Base-by-base conservation (phyloP, 257 asterid species). In the Petunia secreta region DNA sequence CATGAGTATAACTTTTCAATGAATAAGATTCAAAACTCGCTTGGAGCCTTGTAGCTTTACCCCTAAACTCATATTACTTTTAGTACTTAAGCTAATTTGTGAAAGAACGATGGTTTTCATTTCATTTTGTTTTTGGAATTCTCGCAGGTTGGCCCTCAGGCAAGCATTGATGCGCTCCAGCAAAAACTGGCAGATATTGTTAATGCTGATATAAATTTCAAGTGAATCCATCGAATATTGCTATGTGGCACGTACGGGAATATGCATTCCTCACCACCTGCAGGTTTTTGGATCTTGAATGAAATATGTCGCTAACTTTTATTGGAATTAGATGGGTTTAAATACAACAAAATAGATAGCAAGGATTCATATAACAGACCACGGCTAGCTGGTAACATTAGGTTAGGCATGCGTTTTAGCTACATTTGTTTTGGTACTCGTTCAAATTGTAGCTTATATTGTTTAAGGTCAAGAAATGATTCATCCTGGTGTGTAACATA, bases 91-190 rank as follows among this genome's bases (percentile, higher is more conserved):
- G 39, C 15, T 46, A 15, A 4, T 6, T 4, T 73, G 1, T n/a
- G 55, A 64, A 2, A 14, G 57, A 53, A 68, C 64, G 16, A 37
- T 50, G 5, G 8, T 43, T 4, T 14, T 11, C 11, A 15, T 54
- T 25, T 80, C 14, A 5, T 53, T 68, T 64, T n/a, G 39, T 50
- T 54, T 38, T 58, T 25, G 14, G 2, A 8, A 25, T n/a, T 80
- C 8, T 73, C 38, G 65, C 80, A 80, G 83, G 83, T 80, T 44
- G 40, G 69, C 65, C 11, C 62, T 25, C 80, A 44, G 53, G 44
- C 62, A 60, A 52, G 52, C 15, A 52, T 75, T 60, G 71, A 80
- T 80, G 63, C 53, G 54, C 63, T 80, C 15, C 71, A 73, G 63
- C 83, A 73, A 48, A 60, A 80, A 43, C 74, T 80, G 60, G 3